These are phyloP conservation scores for Rhizopogon salebrosus DNA, from an alignment of 768 basidiomycete genomes.

Conservation along the genomic window DNA sequence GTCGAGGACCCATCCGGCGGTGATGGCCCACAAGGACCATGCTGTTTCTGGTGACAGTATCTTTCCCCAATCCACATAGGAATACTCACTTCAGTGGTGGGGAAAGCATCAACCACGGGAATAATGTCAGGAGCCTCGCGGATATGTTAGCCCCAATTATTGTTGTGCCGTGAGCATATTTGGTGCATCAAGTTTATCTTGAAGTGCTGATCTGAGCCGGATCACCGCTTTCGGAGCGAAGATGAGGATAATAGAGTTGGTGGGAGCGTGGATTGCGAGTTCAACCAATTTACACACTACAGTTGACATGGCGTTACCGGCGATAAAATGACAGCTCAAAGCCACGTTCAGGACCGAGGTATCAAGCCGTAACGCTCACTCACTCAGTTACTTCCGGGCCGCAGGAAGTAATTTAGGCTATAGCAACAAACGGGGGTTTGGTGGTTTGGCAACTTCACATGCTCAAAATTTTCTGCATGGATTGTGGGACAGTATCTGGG, in stretches of 20 bases:
- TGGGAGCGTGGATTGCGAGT: not conserved
- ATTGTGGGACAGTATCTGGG: conserved; percentile 20
- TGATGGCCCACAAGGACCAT: not conserved
- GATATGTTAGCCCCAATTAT: not conserved
- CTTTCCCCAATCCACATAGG: not conserved
- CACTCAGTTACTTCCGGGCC: not conserved
- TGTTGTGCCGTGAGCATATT: not conserved
- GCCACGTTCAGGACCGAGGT: conserved; percentile 1
- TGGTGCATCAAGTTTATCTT: conserved; percentile 9
- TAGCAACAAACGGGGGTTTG: conserved; percentile 7
- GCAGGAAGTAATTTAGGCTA: conserved; percentile 4
- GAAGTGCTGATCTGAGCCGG: conserved; percentile 6
- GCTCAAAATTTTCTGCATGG: conserved; percentile 15
- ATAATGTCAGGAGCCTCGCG: not conserved
- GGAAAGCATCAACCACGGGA: not conserved
- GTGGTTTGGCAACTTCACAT: conserved; percentile 16
- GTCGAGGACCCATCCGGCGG: not conserved
- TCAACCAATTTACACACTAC: not conserved
- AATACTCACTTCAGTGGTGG: not conserved
- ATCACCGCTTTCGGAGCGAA: conserved; percentile 9
- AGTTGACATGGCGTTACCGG: conserved; percentile 2
- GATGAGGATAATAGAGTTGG: conserved; percentile 9
- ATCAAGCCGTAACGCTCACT: not conserved
- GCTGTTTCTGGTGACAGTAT: not conserved
- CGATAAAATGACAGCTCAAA: conserved; percentile 3